These are phyloP conservation scores for Metschnikowia orientalis DNA, from an alignment of 805 yeast species.

Conservation along the genomic window DNA sequence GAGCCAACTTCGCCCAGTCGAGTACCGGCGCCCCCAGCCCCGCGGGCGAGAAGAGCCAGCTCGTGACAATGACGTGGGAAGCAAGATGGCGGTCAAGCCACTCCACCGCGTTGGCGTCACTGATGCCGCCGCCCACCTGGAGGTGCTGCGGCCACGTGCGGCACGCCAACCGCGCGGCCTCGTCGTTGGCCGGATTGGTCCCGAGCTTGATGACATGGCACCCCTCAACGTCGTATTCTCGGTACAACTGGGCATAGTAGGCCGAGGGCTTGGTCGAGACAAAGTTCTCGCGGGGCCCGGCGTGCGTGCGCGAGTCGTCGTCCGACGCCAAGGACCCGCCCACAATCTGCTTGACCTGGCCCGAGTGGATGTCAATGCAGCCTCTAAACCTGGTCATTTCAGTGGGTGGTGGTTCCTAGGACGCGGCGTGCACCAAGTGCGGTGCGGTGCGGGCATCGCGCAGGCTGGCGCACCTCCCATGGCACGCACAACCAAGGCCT, in stretches of 20 bases:
- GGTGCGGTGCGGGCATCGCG: conserved; percentile 4
- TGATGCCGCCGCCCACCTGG: conserved; percentile 95
- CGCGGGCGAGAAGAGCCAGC: conserved; percentile 79
- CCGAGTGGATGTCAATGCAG: conserved; percentile 92
- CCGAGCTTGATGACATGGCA: conserved; percentile 95
- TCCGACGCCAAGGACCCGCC: conserved; percentile 78
- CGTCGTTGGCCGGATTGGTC: conserved; percentile 65
- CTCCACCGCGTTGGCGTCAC: conserved; percentile 57
- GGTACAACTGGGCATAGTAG: conserved; percentile 70
- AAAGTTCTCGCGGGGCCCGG: conserved; percentile 51
- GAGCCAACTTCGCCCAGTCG: conserved; percentile 48
- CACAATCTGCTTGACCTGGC: conserved; percentile 94
- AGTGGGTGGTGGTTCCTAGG: neutral
- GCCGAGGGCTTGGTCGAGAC: conserved; percentile 71
- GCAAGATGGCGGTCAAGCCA: conserved; percentile 79
- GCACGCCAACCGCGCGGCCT: conserved; percentile 76
- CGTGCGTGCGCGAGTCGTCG: conserved; percentile 33
- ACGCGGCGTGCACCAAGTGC: neutral
- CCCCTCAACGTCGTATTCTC: conserved; percentile 53
- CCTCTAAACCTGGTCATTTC: conserved; percentile 85
- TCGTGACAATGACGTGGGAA: conserved; percentile 83
- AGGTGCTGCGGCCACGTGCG: conserved; percentile 64
- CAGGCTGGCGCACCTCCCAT: conserved; percentile 3
- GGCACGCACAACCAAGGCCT: too few relatives aligned
- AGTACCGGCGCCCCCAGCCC: conserved; percentile 32